phyloP scores from a whole-genome alignment of 2,329 filamentous ascomycete genomes.

The Cryphonectria carpinicola region DNA sequence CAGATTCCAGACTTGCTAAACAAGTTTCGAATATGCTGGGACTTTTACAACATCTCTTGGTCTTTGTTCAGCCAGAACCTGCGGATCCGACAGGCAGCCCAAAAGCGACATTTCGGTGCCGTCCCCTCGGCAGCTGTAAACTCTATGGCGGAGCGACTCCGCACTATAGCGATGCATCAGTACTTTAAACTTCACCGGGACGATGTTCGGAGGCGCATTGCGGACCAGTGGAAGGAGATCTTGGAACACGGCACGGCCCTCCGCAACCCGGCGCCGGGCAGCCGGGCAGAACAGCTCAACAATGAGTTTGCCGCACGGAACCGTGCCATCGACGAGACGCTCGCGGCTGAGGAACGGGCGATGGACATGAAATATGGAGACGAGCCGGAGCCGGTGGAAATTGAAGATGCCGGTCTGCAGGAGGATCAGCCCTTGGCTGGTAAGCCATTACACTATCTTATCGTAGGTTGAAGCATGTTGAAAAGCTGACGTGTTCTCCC shows the following conservation, averaged over 20 bases:
- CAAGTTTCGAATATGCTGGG: not conserved
- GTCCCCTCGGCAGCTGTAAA: not conserved
- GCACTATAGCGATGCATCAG: slow-evolving; percentile 12
- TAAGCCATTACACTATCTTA: not conserved
- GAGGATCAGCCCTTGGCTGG: slow-evolving; percentile 3
- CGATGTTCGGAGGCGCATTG: slow-evolving; percentile 2
- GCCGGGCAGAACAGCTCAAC: not conserved
- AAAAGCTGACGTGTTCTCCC: not conserved
- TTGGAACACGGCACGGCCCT: slow-evolving; percentile 6
- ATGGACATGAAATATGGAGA: not conserved
- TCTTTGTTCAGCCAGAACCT: not conserved
- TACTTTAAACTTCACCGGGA: not conserved
- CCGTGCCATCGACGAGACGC: not conserved
- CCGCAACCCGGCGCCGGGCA: not conserved
- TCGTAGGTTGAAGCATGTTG: not conserved
- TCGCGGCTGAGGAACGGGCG: not conserved
- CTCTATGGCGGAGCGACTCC: slow-evolving; percentile 11
- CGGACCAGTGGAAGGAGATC: slow-evolving; percentile 17
- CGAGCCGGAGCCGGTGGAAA: not conserved
- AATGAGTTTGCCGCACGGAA: not conserved
- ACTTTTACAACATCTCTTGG: not conserved
- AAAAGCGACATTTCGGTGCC: not conserved
- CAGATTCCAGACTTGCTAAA: not conserved
- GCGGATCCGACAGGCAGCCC: not conserved
- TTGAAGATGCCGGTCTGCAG: not conserved